These are phyloP conservation scores for Apiotrichum gracile DNA, from an alignment of 1,284 basidiomycete species.

Conservation along the genomic window DNA sequence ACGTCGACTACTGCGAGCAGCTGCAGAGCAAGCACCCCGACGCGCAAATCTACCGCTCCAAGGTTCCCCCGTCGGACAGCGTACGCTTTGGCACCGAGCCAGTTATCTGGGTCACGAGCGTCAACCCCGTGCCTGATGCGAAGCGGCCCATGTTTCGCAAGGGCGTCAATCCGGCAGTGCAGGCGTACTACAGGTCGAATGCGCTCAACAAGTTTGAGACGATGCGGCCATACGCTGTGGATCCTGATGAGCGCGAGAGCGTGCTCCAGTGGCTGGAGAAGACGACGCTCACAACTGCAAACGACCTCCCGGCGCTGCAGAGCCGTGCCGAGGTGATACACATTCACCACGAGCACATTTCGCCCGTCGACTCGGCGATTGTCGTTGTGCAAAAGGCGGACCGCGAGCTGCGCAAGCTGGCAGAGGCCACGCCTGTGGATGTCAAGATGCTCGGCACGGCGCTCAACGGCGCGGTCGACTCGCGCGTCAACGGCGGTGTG, in stretches of 20 bases:
- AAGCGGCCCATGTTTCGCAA: conserved; percentile 74
- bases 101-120: conserved; percentile 81
- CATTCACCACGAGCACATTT: conserved; percentile 68
- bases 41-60: conserved; percentile 69
- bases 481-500: conserved; percentile 69
- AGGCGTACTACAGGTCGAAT: conserved; percentile 61
- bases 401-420: conserved; percentile 19
- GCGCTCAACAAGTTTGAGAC: conserved; percentile 75
- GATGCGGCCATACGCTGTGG: conserved; percentile 62
- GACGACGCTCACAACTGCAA: conserved; percentile 73
- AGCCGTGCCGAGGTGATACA: conserved; percentile 83
- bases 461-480: conserved; percentile 80
- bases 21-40: conserved; percentile 89
- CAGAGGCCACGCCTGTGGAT: conserved; percentile 21
- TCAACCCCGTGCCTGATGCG: conserved; percentile 78
- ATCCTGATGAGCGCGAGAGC: conserved; percentile 50
- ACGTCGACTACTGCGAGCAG: conserved; percentile 61
- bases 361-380: conserved; percentile 78
- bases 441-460: conserved; percentile 83
- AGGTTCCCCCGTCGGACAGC: conserved; percentile 72
- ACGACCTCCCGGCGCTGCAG: conserved; percentile 85
- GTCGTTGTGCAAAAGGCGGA: conserved; percentile 60
- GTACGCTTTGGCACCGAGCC: conserved; percentile 73
- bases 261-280: conserved; percentile 80
- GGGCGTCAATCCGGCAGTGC: conserved; percentile 72